A percentile compares a stretch with the other conserved stretches of the same genome.
These are phyloP conservation scores for Trifolium subterraneum DNA, from an alignment of 306 rosid species.

Conservation along the genomic window DNA sequence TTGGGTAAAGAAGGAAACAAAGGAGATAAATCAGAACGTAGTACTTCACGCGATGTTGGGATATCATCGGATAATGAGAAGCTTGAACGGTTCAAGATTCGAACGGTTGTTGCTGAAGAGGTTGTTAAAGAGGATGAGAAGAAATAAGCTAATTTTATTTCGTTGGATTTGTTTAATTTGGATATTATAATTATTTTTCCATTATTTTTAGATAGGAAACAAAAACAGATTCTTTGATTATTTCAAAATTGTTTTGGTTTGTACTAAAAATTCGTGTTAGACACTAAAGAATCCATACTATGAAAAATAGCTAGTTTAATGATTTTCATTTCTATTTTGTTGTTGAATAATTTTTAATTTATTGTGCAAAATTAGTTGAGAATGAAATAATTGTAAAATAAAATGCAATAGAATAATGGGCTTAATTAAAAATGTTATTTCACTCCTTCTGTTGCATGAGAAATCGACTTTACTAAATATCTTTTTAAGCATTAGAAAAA, in stretches of 20 bases:
- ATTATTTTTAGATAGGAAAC: background rate
- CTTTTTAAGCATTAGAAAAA: no score
- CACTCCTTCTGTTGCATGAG: no score
- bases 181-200: background rate
- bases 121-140: conserved; percentile 25
- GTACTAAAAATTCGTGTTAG: no score
- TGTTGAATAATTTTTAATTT: no score
- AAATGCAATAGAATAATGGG: no score
- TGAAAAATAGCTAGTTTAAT: no score
- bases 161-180: background rate
- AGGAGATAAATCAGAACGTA: background rate
- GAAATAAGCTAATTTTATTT: background rate
- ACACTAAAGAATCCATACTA: no score
- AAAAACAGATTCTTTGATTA: conserved; percentile 5
- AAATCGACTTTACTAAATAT: no score
- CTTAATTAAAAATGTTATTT: no score
- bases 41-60: conserved; percentile 17
- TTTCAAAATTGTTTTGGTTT: background rate
- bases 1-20: background rate
- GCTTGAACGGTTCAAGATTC: conserved; percentile 44
- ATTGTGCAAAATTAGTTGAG: no score
- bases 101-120: conserved; percentile 31
- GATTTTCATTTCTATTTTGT: no score
- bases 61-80: background rate
- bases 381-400: no score